Base-by-base conservation (phyloP, 768 basidiomycete species). In the Cystobasidium ongulense region DNA sequence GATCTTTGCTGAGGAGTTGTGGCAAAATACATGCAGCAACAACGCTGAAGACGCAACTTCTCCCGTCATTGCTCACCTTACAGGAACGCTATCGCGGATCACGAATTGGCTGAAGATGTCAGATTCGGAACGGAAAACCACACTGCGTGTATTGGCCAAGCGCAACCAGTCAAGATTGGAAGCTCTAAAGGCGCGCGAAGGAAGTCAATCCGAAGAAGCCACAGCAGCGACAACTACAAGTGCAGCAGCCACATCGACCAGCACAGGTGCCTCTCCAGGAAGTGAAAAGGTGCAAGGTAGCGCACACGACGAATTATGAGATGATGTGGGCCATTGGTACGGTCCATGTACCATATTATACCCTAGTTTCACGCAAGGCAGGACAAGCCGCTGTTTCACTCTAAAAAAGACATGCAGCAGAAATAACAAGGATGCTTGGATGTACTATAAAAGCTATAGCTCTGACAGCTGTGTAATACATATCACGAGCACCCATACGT, bases 91-190 rank as follows among this genome's bases (percentile, higher is more conserved):
- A n/a, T 52, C 68, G 18, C 68, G 68, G 8, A 61, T 71, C 7
- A 29, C 68, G 27, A 71, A 71, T 35, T 71, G 68, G 68, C 8
- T 1, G n/a, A 59, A 36, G 31, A 71, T 71, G 68, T 59, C 54
- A 38, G 68, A 71, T 36, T 31, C 46, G 7, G 68, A 71, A 59
- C 25, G 53, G 25, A 3, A 59, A 29, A 71, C 23, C 13, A 71
- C 68, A 1, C 7, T 59, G 18, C 68, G 68, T 15, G 68, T 71
- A 10, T 23, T 71, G 1, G 54, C 68, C 25, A 71, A 71, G 25
- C 68, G 68, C 33, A 71, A 71, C 38, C 33, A 52, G 25, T 31
- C 68, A 13, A 71, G 68, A 35, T 53, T 71, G 5, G 43, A 54
- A 59, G 54, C 29, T 46, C 68, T 71, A 25, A 54, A 52, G 31